Conservation (phyloP, 495 filamentous ascomycete genomes). For the Lasiosphaeria hispida region DNA sequence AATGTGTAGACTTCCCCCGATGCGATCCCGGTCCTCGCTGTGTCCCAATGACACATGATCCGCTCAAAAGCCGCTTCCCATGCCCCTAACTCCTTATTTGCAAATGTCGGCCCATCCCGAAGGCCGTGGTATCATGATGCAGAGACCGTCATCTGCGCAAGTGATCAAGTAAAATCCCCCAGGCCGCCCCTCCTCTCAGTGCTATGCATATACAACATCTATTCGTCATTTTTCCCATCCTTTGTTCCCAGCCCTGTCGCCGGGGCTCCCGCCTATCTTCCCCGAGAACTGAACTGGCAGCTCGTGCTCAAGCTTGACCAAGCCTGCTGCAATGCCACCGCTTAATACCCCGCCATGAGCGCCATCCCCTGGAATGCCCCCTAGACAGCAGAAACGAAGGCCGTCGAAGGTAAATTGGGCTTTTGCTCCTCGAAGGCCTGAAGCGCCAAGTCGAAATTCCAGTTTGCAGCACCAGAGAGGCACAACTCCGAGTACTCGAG, state of each 20-base stretch:
- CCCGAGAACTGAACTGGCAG: neutral
- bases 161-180: neutral
- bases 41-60: neutral
- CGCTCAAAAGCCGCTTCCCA: neutral
- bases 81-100: neutral
- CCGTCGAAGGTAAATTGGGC: conserved; percentile 38
- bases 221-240: neutral
- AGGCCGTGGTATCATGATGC: conserved; percentile 15
- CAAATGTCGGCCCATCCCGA: neutral
- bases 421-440: conserved; percentile 62
- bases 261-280: neutral
- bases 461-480: conserved; percentile 59
- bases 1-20: too few relatives aligned
- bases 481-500: conserved; percentile 69
- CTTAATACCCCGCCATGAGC: neutral
- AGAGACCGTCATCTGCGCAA: neutral
- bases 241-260: neutral
- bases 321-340: neutral
- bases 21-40: too few relatives aligned
- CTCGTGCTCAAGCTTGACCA: neutral
- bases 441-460: conserved; percentile 70
- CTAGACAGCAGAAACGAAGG: conserved; percentile 30
- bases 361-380: neutral
- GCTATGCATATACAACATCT: conserved; percentile 3
- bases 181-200: neutral